Base-by-base conservation (phyloP, 1,284 basidiomycete species). In the Pseudozyma tsukubaensis region DNA sequence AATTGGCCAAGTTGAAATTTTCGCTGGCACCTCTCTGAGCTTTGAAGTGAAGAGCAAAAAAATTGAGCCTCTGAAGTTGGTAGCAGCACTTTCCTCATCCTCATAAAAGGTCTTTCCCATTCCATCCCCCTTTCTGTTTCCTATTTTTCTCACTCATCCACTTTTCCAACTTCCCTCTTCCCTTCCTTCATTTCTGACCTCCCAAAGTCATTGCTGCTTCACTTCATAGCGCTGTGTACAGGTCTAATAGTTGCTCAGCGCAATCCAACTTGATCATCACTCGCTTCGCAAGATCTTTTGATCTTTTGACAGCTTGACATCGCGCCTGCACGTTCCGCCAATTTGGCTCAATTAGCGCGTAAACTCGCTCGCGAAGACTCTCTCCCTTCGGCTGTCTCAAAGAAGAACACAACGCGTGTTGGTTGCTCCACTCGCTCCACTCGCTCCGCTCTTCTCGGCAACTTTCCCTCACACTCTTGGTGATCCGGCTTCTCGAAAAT, bases 301-400 rank as follows among this genome's bases (percentile, higher is more conserved):
- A 8, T n/a, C n/a, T 6, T 29, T 29, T 29, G 24, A 29, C 24
- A 29, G 24, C 24, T 29, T 29, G 24, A 29, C 24, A 29, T 29
- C 24, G 24, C 24, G 24, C 24, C 24, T 29, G 18, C 42, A 19
- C 37, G 37, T 9, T 39, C 37, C 37, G 37, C 8, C 37, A 39
- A 12, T 39, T 39, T 39, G 37, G 37, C 16, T 39, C 24, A 52
- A 29, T 52, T 43, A 57, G 50, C 56, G 47, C 50, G 44, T 54
- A 39, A 4, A 32, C 13, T 32, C 24, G 24, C 24, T 29, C 24
- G 24, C 24, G 24, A 29, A 29, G 24, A 29, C 24, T 29, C 24
- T 29, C 32, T 57, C 43, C 42, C 44, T n/a, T 40, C 37, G 50
- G 50, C 32, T 50, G 50, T 47, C 43, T 32, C 24, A 42, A 39